Base-by-base conservation (phyloP, 805 yeast genomes). In the Barnettozyma sucrosica region DNA sequence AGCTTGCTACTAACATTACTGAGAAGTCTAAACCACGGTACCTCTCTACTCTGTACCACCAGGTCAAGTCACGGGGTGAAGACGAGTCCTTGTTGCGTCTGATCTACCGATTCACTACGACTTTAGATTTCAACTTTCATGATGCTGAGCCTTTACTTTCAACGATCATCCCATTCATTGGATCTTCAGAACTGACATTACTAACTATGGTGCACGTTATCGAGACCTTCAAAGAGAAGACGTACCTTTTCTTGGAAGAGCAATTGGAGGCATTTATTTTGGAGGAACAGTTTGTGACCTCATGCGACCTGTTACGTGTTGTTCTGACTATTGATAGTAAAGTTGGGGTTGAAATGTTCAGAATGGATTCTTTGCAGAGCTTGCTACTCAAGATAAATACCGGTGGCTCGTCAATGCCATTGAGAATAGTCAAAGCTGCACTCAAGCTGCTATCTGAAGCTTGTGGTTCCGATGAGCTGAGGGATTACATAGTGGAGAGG, bases 401-500 rank as follows among this genome's bases (percentile, higher is more conserved):
- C 2, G 47, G 24, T 13, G 28, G 24, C 19, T n/a, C 36, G 9
- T 30, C 46, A 5, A 42, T 46, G 7, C 25, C 52, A 1, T 16
- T 24, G 36, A 40, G 33, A 21, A 51, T 64, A 8, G 56, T 61
- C 1, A 55, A 53, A 24, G 52, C 49, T 13, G 53, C 75, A 0
- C 48, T 77, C 7, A 37, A 44, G 3, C 49, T 76, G 14, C 60
- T 77, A 25, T 71, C 77, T 0, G 63, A 64, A 16, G 72, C 81
- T 0, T 77, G 84, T 53, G 67, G 79, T 21, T 75, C 73, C 46
- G 81, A 79, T 36, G 57, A 64, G 1, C 69, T 80, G 28, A 70
- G 85, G 47, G 63, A 59, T n/a, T 65, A 66, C 36, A 75, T 79
- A 37, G 66, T 77, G 1, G 66, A 70, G 19, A 66, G 70, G 41